Evolutionary conservation across 1,284 basidiomycete genomes (phyloP).

Genomic region (Phellinidium pouzarii): DNA sequence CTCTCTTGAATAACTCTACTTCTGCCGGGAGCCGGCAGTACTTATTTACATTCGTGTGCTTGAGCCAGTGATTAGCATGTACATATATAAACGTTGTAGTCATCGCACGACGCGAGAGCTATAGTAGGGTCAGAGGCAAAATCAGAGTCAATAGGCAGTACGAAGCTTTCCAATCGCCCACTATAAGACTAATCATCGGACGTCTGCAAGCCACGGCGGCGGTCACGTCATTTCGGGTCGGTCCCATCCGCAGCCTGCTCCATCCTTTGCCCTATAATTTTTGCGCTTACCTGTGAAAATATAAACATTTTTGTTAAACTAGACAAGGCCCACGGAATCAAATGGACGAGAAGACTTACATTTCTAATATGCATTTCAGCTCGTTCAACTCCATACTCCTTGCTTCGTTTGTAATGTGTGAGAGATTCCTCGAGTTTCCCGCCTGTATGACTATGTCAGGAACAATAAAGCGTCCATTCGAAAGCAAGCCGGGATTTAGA

Average conservation of each 20-base stretch:
- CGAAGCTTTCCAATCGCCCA: no score
- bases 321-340: constrained; percentile 14
- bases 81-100: no score
- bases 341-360: constrained; percentile 36
- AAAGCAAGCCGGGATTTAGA: constrained; percentile 24
- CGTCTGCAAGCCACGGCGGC: neutral
- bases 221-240: constrained; percentile 28
- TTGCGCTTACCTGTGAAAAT: constrained; percentile 64
- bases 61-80: no score
- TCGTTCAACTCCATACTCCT: constrained; percentile 75
- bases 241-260: constrained; percentile 40
- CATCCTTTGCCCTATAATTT: constrained; percentile 66
- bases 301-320: constrained; percentile 17
- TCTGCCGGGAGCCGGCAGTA: neutral
- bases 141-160: no score
- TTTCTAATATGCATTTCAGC: constrained; percentile 84
- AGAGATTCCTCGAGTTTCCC: constrained; percentile 78
- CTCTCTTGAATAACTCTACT: constrained; percentile 2
- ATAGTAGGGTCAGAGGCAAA: no score
- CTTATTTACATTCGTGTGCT: no score
- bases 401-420: constrained; percentile 72
- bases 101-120: neutral
- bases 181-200: no score
- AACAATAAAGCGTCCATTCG: constrained; percentile 20
- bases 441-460: constrained; percentile 34